Percentiles rank a stretch among this genome's conserved stretches.
These are phyloP conservation scores for Lithohypha guttulata DNA, from an alignment of 2,329 filamentous ascomycete genomes.

Conservation along the genomic window DNA sequence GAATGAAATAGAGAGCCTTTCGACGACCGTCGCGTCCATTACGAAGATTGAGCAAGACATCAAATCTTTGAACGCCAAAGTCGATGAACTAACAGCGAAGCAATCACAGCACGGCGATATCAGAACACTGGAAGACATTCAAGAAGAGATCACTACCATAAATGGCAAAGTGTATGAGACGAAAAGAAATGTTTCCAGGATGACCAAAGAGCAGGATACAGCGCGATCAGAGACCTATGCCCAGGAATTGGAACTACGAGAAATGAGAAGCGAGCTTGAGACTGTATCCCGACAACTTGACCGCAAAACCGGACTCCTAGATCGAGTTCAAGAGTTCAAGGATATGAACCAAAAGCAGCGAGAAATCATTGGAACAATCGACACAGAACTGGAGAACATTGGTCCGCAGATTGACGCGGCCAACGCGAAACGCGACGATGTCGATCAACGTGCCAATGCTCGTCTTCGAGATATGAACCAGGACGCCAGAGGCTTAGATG, in stretches of 20 bases:
- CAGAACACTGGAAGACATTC: slow-evolving; percentile 72
- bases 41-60: slow-evolving; percentile 62
- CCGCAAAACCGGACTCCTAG: slow-evolving; percentile 61
- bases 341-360: slow-evolving; percentile 58
- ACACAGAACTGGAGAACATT: slow-evolving; percentile 63
- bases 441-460: slow-evolving; percentile 56
- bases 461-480: slow-evolving; percentile 63
- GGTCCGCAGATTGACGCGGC: slow-evolving; percentile 67
- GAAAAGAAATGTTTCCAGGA: slow-evolving; percentile 54
- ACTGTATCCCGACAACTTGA: slow-evolving; percentile 64
- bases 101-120: slow-evolving; percentile 57
- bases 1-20: slow-evolving; percentile 63
- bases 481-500: slow-evolving; percentile 59
- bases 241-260: slow-evolving; percentile 67
- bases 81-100: slow-evolving; percentile 63
- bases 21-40: slow-evolving; percentile 67
- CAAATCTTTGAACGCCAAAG: slow-evolving; percentile 57
- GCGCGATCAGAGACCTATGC: slow-evolving; percentile 55
- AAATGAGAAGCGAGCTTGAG: slow-evolving; percentile 62
- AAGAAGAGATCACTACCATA: slow-evolving; percentile 58
- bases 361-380: slow-evolving; percentile 56
- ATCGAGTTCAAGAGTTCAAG: slow-evolving; percentile 63
- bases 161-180: slow-evolving; percentile 56
- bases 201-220: slow-evolving; percentile 61
- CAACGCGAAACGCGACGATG: slow-evolving; percentile 65